Evolutionary conservation across 768 basidiomycete genomes (phyloP), one percentile per base, ranked within the genome.

Genomic region (Mycena kentingensis): DNA sequence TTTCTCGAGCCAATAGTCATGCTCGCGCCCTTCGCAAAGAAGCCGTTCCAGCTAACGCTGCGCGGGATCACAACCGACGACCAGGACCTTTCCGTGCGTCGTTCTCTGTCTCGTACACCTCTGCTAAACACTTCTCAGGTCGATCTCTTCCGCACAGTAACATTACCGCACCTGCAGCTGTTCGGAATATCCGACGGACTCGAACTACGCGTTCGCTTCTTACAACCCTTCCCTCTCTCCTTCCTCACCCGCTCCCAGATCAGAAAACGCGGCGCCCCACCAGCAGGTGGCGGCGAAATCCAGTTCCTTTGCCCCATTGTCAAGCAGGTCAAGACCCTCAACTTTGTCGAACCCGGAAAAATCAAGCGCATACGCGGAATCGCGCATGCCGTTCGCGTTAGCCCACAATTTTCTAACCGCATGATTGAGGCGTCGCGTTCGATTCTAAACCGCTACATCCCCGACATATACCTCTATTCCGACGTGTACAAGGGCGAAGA

Each of bases 401-500:
- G 87, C 58, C 97, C 97, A 21, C 95, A 98, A 65, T 92, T 99
- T 67, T 97, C 95, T 2, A 97, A 97, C 68, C 83, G 97, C 32
- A 93, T 98, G 87, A 97, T 99, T 44, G 96, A 98, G 62, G 83
- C 95, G 7, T 85, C 92, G 16, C 85, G 97, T 32, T 94, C 92
- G 2, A 78, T 99, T 21, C 76, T 99, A 37, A 98, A 98, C 67
- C 88, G 94, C 4, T 97, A 90, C 68, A 97, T 98, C 52, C 96
- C 97, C 31, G 97, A 99, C 67, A 94, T 98, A 25, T 98, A 98
- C 71, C 83, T 99, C 32, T 96, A 98, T 68, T 96, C 97, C 3
- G 97, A 99, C 58, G 94, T 98, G 21, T 98, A 97, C 73, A 96
- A 97, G 67, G 95, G 95, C 6, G 90, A 92, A 16, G 97, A 98